These are phyloP conservation scores for Echeveria elegans DNA, from an alignment of 164 flowering plant genomes.

Conservation along the genomic window DNA sequence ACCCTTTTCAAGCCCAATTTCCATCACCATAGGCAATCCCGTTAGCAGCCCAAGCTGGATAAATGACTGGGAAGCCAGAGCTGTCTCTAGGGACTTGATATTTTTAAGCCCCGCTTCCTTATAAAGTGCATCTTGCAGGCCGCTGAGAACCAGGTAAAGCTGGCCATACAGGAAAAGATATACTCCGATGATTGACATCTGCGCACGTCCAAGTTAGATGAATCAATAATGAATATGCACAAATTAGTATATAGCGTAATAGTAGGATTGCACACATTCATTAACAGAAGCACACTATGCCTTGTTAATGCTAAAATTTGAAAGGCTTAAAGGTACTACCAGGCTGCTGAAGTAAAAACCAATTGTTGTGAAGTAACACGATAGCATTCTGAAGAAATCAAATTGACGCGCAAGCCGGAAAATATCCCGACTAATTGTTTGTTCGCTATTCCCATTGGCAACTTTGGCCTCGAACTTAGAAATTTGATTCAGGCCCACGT, in stretches of 20 bases:
- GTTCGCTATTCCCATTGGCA: constrained; percentile 93
- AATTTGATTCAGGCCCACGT: constrained; percentile 87
- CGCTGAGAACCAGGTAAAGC: constrained; percentile 85
- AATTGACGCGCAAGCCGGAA: constrained; percentile 77
- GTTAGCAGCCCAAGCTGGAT: constrained; percentile 93
- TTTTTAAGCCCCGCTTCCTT: constrained; percentile 53
- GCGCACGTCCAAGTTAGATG: constrained; percentile 17
- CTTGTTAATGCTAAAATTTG: not conserved
- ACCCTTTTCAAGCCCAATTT: constrained; percentile 85
- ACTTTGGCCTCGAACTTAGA: constrained; percentile 94
- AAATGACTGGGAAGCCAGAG: constrained; percentile 86
- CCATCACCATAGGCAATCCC: constrained; percentile 94
- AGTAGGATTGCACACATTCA: not conserved
- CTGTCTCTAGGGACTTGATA: constrained; percentile 72
- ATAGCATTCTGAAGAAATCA: constrained; percentile 90
- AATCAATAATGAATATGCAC: not conserved
- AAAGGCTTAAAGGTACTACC: constrained; percentile 33
- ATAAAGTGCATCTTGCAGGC: constrained; percentile 59
- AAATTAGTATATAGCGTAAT: not conserved
- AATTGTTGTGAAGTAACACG: constrained; percentile 87
- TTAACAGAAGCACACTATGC: not conserved
- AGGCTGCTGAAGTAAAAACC: constrained; percentile 85
- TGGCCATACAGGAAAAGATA: constrained; percentile 97
- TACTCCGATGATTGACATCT: constrained; percentile 71
- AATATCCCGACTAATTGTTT: constrained; percentile 83